These are phyloP conservation scores for Coccomyxa sp. DNA, from an alignment of 139 green algal genomes.

Conservation along the genomic window DNA sequence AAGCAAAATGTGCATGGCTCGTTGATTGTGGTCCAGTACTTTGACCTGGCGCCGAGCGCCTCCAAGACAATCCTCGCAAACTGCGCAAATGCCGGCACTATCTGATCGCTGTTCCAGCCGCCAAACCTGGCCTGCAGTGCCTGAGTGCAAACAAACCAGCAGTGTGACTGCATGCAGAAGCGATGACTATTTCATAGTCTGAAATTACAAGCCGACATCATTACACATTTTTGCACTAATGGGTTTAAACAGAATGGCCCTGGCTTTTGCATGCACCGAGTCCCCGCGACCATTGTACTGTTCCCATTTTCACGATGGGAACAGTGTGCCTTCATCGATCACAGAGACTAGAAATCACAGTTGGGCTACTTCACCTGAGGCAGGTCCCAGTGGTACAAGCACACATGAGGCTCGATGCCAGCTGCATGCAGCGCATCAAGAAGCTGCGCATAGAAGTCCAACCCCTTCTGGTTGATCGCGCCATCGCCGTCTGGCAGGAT, in stretches of 20 bases:
- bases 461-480: constrained; percentile 15
- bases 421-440: constrained; percentile 36
- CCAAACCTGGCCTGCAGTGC: constrained; percentile 35
- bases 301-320: no score
- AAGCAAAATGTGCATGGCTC: constrained; percentile 29
- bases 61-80: constrained; percentile 36
- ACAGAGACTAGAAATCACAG: no score
- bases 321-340: no score
- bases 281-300: no score
- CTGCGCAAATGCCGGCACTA: constrained; percentile 32
- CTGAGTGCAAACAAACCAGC: neutral
- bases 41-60: constrained; percentile 28
- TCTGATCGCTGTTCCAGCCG: constrained; percentile 22
- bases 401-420: constrained; percentile 47
- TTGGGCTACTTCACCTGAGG: constrained; percentile 28
- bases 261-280: no score
- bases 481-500: constrained; percentile 31
- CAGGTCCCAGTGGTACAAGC: constrained; percentile 51
- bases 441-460: constrained; percentile 42
- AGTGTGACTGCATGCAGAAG: neutral
- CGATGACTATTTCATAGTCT: neutral
- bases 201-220: neutral
- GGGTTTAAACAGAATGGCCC: no score
- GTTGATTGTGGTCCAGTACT: constrained; percentile 48
- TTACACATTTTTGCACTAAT: neutral